phyloP scores from a whole-genome alignment of 306 rosid genomes.

The Ammopiptanthus mongolicus region DNA sequence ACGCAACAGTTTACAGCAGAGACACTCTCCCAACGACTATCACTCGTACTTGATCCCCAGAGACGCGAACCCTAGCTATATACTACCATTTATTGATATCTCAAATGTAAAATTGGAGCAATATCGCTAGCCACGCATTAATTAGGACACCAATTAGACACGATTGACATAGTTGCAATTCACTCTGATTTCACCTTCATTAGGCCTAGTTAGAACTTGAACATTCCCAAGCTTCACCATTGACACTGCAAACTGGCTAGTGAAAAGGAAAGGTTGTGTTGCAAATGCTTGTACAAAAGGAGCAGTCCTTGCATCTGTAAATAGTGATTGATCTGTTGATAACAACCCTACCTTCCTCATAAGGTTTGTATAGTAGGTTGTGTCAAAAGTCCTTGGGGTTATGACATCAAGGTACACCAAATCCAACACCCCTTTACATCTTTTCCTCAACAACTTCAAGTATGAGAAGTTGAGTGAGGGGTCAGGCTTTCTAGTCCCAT shows the following conservation, averaged over 20 bases:
- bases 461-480: constrained; percentile 47
- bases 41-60: too few relatives aligned
- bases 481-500: constrained; percentile 57
- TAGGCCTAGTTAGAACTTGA: constrained; percentile 60
- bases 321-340: constrained; percentile 63
- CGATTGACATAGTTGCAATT: constrained; percentile 61
- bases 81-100: background rate
- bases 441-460: constrained; percentile 44
- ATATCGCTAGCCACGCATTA: background rate
- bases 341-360: constrained; percentile 62
- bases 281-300: constrained; percentile 66
- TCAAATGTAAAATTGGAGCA: background rate
- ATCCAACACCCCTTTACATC: constrained; percentile 41
- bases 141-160: background rate
- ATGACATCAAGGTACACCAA: constrained; percentile 56
- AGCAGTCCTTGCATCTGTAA: constrained; percentile 60
- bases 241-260: constrained; percentile 68
- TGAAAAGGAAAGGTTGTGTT: constrained; percentile 55
- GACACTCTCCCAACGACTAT: background rate
- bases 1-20: background rate
- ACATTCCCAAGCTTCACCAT: constrained; percentile 92
- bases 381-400: constrained; percentile 71
- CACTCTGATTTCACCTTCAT: constrained; percentile 70
- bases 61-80: background rate
- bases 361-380: constrained; percentile 57